Evolutionary conservation across 2,329 filamentous ascomycete species (phyloP).

Genomic region (Cordyceps tenuipes): DNA sequence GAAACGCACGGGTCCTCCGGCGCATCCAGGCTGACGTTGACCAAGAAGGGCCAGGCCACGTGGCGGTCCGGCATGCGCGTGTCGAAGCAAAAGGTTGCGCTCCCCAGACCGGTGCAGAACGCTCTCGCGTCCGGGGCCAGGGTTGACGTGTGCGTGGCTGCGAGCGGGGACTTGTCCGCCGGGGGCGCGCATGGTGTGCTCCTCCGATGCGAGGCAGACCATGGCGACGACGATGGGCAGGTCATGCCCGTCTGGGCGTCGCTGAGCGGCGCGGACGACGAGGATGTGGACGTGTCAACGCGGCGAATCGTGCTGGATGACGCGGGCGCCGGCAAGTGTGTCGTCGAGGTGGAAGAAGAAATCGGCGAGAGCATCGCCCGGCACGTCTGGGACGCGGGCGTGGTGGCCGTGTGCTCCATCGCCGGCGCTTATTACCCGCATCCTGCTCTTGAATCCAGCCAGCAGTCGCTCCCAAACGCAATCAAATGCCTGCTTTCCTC

Average conservation of each 20-base stretch:
- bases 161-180: constrained; percentile 20
- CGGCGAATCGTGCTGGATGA: constrained; percentile 23
- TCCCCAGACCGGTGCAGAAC: constrained; percentile 21
- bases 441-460: constrained; percentile 20
- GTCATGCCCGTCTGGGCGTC: constrained; percentile 37
- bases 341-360: constrained; percentile 43
- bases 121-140: constrained; percentile 18
- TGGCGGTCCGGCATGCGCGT: constrained; percentile 32
- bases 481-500: constrained; percentile 24
- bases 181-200: constrained; percentile 20
- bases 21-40: constrained; percentile 18
- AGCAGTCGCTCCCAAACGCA: constrained; percentile 21
- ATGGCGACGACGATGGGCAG: constrained; percentile 22
- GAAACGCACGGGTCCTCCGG: constrained; percentile 18
- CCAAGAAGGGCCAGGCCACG: constrained; percentile 20
- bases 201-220: constrained; percentile 12
- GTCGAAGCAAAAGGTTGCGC: constrained; percentile 26
- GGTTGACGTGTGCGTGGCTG: constrained; percentile 22
- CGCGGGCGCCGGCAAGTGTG: constrained; percentile 15
- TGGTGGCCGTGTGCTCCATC: constrained; percentile 33
- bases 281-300: constrained; percentile 19
- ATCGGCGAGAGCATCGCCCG: constrained; percentile 52
- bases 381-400: constrained; percentile 51
- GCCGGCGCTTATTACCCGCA: constrained; percentile 22
- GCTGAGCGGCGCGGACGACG: constrained; percentile 21